A percentile compares a stretch with the other conserved stretches of the same genome.
Evolutionary conservation across 306 rosid genomes (phyloP).

Genomic region (Sesbania bispinosa): DNA sequence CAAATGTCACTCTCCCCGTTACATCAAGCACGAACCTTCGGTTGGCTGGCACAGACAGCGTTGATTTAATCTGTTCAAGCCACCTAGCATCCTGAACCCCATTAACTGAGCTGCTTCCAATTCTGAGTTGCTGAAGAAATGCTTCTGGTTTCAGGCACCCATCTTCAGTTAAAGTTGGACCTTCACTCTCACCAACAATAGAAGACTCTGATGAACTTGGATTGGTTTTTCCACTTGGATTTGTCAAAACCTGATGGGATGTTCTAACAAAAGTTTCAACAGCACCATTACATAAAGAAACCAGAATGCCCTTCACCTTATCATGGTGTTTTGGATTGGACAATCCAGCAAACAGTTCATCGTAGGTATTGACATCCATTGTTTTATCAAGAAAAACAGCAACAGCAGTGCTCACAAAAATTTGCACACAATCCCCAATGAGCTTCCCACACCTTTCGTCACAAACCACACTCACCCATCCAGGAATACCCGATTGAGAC

Average conservation of each 20-base stretch:
- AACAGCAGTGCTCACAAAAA: slow-evolving; percentile 84
- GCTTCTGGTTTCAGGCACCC: slow-evolving; percentile 34
- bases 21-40: slow-evolving; percentile 72
- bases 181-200: slow-evolving; percentile 31
- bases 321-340: slow-evolving; percentile 73
- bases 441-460: slow-evolving; percentile 49
- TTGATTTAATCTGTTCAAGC: slow-evolving; percentile 67
- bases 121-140: slow-evolving; percentile 27
- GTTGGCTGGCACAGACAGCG: slow-evolving; percentile 74
- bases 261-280: slow-evolving; percentile 80
- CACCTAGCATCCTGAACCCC: slow-evolving; percentile 43
- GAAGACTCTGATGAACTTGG: slow-evolving; percentile 16
- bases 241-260: slow-evolving; percentile 74
- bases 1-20: slow-evolving; percentile 80
- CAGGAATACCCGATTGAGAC: slow-evolving; percentile 38
- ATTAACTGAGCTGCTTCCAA: slow-evolving; percentile 25
- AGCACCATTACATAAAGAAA: slow-evolving; percentile 79
- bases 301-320: slow-evolving; percentile 57
- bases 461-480: slow-evolving; percentile 56
- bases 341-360: slow-evolving; percentile 71
- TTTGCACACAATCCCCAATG: slow-evolving; percentile 54
- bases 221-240: slow-evolving; percentile 24
- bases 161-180: slow-evolving; percentile 10
- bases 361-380: slow-evolving; percentile 66
- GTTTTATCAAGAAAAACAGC: slow-evolving; percentile 81